Conservation (phyloP, 257 asterid species). For the Agastache rugosa region DNA sequence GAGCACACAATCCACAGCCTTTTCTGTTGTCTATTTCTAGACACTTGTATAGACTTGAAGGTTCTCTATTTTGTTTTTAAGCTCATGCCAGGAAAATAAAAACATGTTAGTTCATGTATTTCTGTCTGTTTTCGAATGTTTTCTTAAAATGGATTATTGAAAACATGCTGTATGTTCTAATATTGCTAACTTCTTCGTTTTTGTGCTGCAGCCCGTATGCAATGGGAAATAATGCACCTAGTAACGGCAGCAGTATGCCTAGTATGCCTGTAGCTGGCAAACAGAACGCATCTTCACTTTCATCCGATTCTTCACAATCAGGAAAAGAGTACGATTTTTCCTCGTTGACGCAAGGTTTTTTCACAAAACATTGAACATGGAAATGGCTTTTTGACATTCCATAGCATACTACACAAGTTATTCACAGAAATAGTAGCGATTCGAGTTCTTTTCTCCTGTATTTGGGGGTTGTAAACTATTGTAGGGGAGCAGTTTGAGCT, state of each 20-base stretch:
- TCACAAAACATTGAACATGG: constrained; percentile 65
- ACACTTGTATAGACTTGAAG: background rate
- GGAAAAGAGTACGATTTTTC: constrained; percentile 90
- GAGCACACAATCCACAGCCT: background rate
- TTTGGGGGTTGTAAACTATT: constrained; percentile 61
- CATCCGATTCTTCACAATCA: constrained; percentile 59
- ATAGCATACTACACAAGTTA: constrained; percentile 34
- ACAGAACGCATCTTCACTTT: constrained; percentile 49
- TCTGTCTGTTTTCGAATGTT: background rate
- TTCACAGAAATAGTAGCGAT: constrained; percentile 41
- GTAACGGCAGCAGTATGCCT: constrained; percentile 57
- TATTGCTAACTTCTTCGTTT: background rate
- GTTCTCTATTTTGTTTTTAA: background rate
- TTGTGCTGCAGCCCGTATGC: constrained; percentile 59
- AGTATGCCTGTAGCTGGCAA: constrained; percentile 48
- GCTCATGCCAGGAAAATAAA: background rate
- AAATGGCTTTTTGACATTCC: constrained; percentile 31
- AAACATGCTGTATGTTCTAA: background rate
- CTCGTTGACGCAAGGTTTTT: constrained; percentile 87
- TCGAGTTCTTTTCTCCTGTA: constrained; percentile 44
- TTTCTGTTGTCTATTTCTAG: background rate
- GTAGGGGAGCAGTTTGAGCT: constrained; percentile 47
- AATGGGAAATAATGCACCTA: constrained; percentile 53
- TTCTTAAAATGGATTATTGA: background rate
- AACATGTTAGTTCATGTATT: background rate